Evolutionary conservation across 208 protist species (phyloP).

Genomic region (Strigomonas culicis): DNA sequence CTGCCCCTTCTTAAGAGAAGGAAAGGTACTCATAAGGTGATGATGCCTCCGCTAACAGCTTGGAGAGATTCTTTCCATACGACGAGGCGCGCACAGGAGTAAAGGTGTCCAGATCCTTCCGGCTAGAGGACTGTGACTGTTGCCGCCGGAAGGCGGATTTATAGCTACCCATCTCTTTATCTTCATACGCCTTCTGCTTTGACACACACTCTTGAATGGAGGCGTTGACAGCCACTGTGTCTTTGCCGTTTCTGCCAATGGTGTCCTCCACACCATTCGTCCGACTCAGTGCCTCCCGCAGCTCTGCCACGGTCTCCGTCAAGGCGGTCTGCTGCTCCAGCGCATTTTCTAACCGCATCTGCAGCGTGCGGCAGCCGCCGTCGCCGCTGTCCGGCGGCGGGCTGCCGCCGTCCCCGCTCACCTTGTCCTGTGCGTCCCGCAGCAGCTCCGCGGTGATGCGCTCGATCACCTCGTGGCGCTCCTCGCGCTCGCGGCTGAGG

Average conservation of each 20-base stretch:
- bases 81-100: not conserved
- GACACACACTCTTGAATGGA: not conserved
- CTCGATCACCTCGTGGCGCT: conserved; percentile 45
- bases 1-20: not conserved
- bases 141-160: not conserved
- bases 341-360: conserved; percentile 8
- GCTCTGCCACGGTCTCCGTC: conserved; percentile 10
- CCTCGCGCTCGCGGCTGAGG: conserved; percentile 28
- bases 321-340: conserved; percentile 17
- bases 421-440: not conserved
- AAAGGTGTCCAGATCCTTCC: not conserved
- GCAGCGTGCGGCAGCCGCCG: not conserved
- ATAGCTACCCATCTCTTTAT: not conserved
- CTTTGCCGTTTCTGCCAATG: too few species aligned
- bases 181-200: not conserved
- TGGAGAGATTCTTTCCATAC: conserved; percentile 17
- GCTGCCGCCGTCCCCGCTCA: not conserved
- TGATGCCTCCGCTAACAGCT: conserved; percentile 15
- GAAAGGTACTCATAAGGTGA: conserved; percentile 13
- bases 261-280: not conserved
- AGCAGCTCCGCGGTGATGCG: conserved; percentile 36
- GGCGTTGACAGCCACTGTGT: too few species aligned
- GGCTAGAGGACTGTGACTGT: not conserved
- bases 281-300: conserved; percentile 9
- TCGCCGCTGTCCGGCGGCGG: not conserved